Percentiles rank a stretch among this genome's conserved stretches.
Conservation (phyloP, 805 yeast species). For the Candida ulmi region DNA sequence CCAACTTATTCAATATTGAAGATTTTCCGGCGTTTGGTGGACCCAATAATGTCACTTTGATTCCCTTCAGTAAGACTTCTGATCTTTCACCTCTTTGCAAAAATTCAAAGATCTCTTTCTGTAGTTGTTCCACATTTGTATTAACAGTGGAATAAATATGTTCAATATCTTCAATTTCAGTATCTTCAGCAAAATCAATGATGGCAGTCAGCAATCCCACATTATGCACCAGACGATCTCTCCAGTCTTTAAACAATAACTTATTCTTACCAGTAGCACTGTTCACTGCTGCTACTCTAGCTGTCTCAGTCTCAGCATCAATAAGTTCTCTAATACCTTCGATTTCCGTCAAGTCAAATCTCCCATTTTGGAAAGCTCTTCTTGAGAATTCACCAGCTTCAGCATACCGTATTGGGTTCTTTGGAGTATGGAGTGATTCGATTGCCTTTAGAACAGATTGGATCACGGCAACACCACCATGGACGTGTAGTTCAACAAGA, state of each 20-base stretch:
- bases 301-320: constrained; percentile 91
- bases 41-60: constrained; percentile 69
- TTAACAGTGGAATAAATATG: constrained; percentile 47
- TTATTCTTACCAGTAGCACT: constrained; percentile 70
- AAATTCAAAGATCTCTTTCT: constrained; percentile 38
- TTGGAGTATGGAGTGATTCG: constrained; percentile 41
- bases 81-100: constrained; percentile 44
- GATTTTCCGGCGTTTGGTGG: constrained; percentile 98
- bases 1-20: constrained; percentile 70
- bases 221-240: constrained; percentile 54
- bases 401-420: constrained; percentile 63
- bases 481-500: constrained; percentile 79
- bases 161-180: constrained; percentile 65
- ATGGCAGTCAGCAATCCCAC: constrained; percentile 79
- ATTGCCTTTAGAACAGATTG: constrained; percentile 63
- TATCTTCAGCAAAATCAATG: constrained; percentile 94
- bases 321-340: constrained; percentile 88
- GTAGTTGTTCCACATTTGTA: constrained; percentile 34
- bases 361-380: constrained; percentile 80
- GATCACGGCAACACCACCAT: constrained; percentile 89
- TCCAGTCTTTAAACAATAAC: constrained; percentile 55
- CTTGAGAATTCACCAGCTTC: constrained; percentile 90
- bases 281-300: constrained; percentile 66
- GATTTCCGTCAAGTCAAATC: constrained; percentile 79
- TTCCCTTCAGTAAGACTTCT: constrained; percentile 65